Conservation (phyloP, 2,329 filamentous ascomycete species). For the Exophiala phaeomuriformis region DNA sequence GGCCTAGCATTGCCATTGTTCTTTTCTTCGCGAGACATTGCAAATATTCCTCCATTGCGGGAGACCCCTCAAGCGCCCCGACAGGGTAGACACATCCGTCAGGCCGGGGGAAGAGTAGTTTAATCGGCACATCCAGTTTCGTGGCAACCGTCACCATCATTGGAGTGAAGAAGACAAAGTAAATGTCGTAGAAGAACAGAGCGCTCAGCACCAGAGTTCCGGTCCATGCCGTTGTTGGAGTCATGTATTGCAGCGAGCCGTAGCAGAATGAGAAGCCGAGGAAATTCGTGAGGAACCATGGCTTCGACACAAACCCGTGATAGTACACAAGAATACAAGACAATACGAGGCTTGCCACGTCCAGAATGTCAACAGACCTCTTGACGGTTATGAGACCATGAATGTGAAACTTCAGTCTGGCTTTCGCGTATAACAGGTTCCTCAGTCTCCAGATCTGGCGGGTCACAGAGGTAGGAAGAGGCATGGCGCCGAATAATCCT, state of each 20-base stretch:
- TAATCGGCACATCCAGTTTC: conserved; percentile 84
- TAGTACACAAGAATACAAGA: conserved; percentile 54
- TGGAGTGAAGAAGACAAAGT: conserved; percentile 53
- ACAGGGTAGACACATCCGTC: conserved; percentile 29
- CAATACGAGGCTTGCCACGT: conserved; percentile 50
- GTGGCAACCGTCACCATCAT: conserved; percentile 63
- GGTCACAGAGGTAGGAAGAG: conserved; percentile 35
- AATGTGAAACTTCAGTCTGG: conserved; percentile 47
- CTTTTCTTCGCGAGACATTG: conserved; percentile 27
- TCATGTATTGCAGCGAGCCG: conserved; percentile 70
- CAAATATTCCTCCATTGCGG: conserved; percentile 24
- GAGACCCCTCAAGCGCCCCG: conserved; percentile 34
- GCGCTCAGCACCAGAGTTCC: conserved; percentile 69
- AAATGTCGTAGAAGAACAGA: conserved; percentile 90
- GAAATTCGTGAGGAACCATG: conserved; percentile 73
- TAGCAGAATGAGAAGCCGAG: conserved; percentile 86
- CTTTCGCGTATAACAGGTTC: conserved; percentile 44
- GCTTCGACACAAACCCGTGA: conserved; percentile 54
- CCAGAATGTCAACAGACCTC: conserved; percentile 37
- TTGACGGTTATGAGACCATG: conserved; percentile 46
- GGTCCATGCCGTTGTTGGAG: conserved; percentile 78
- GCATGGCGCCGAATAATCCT: conserved; percentile 42
- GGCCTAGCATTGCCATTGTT: conserved; percentile 67
- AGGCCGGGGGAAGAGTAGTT: conserved; percentile 73
- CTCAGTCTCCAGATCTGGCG: conserved; percentile 45